Evolutionary conservation across 2,329 filamentous ascomycete genomes (phyloP).

Genomic region (Tetracladium maxilliforme): DNA sequence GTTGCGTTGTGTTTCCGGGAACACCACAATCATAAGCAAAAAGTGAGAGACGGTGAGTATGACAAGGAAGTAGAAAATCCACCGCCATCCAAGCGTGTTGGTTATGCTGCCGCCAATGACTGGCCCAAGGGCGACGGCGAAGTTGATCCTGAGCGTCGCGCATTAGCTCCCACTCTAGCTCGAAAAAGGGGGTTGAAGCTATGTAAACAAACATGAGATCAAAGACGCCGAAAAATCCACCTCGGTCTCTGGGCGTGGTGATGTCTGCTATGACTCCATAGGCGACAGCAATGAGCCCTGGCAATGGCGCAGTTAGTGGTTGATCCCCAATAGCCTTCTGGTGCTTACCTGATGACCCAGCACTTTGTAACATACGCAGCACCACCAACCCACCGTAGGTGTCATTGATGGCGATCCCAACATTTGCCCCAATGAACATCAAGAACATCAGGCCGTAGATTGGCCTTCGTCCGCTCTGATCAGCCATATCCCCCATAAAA

Average conservation of each 20-base stretch:
- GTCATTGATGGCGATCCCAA: constrained; percentile 31
- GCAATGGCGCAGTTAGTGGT: no score
- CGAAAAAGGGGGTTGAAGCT: no score
- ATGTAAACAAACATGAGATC: no score
- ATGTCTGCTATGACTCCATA: constrained; percentile 47
- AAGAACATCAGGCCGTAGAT: constrained; percentile 34
- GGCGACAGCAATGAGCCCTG: constrained; percentile 36
- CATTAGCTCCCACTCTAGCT: no score
- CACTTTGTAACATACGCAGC: constrained; percentile 36
- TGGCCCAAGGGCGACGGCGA: constrained; percentile 25
- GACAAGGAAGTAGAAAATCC: constrained; percentile 30
- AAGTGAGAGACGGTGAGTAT: constrained; percentile 24
- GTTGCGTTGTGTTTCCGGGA: constrained; percentile 22
- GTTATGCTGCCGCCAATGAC: constrained; percentile 26
- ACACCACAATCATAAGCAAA: constrained; percentile 22
- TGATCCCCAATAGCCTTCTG: not conserved
- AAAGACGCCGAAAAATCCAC: no score
- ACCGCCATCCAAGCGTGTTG: constrained; percentile 25
- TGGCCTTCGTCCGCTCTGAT: constrained; percentile 33
- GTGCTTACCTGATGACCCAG: constrained; percentile 22
- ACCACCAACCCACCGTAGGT: constrained; percentile 32
- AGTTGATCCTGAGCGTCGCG: constrained; percentile 1
- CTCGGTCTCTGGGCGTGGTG: constrained; percentile 36
- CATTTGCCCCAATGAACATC: constrained; percentile 34
- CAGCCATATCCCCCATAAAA: constrained; percentile 14